These are phyloP conservation scores for Tardiomyces depauwii DNA, from an alignment of 1,139 yeast species.

Conservation along the genomic window DNA sequence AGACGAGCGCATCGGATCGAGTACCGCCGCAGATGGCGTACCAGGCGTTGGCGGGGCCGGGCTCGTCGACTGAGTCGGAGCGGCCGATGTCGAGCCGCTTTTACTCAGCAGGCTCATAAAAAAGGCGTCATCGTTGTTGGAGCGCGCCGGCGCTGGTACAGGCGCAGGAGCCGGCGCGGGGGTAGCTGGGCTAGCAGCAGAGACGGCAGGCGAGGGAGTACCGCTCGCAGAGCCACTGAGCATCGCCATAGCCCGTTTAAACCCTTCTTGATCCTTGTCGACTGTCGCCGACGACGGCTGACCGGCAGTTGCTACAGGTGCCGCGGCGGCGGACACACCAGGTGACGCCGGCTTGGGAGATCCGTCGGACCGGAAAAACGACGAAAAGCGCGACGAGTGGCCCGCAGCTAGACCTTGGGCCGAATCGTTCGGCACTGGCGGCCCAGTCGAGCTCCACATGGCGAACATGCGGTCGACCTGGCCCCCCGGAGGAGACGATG, in stretches of 20 bases:
- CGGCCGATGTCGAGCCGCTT: conserved; percentile 3
- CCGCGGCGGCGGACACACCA: not conserved
- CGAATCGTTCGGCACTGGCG: not conserved
- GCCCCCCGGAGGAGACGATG: not conserved
- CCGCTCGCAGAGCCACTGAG: conserved; percentile 6
- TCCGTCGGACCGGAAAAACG: conserved; percentile 5
- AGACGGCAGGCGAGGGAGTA: not conserved
- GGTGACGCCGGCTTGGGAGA: not conserved
- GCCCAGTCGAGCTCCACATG: not conserved
- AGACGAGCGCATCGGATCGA: too few relatives aligned
- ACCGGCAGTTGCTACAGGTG: not conserved
- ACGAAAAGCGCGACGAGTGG: conserved; percentile 9
- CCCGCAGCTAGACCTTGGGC: conserved; percentile 1
- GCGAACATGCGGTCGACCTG: not conserved
- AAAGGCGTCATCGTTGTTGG: conserved; percentile 18
- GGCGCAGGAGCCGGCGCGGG: conserved; percentile 3
- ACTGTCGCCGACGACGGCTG: conserved; percentile 1
- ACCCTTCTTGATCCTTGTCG: conserved; percentile 23
- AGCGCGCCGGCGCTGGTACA: not conserved
- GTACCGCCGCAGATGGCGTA: too few relatives aligned
- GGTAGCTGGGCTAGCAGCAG: conserved; percentile 2
- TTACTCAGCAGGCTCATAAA: conserved; percentile 20
- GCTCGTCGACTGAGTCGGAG: not conserved
- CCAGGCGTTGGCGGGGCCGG: too few relatives aligned
- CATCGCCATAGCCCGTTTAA: conserved; percentile 24